phyloP scores from a whole-genome alignment of 805 yeast genomes.

The Cephaloascus fragrans region DNA sequence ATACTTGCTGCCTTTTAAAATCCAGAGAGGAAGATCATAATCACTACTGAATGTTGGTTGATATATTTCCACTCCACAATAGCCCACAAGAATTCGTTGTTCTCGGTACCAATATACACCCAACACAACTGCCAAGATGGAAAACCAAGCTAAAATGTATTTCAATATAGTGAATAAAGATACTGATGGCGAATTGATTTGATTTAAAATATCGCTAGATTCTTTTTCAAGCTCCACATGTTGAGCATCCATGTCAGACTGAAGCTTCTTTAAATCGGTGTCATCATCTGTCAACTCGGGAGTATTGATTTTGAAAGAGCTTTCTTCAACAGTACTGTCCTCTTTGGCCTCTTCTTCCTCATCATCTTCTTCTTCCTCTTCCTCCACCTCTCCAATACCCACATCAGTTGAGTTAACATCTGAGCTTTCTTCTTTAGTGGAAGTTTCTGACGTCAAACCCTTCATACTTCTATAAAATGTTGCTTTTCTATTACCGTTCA shows the following conservation, averaged over 20 bases:
- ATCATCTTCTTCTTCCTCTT: conserved; percentile 2
- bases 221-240: conserved; percentile 1
- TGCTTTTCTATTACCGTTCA: no score
- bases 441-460: neutral
- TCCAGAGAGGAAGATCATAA: conserved; percentile 6
- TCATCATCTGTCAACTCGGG: conserved; percentile 6
- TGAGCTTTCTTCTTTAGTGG: neutral
- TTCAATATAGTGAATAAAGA: conserved; percentile 5
- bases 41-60: conserved; percentile 23
- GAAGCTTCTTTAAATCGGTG: conserved; percentile 4
- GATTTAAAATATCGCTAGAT: neutral
- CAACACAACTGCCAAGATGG: conserved; percentile 24
- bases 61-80: conserved; percentile 57
- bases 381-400: neutral
- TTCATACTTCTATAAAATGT: no score
- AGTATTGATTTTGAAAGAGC: neutral
- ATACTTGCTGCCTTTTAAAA: conserved; percentile 29
- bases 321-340: conserved; percentile 1
- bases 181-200: neutral
- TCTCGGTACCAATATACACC: conserved; percentile 55
- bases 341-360: conserved; percentile 2
- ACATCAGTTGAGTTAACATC: neutral
- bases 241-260: neutral
- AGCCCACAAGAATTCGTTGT: conserved; percentile 55
- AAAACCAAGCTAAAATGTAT: conserved; percentile 19